Evolutionary conservation across 1,284 basidiomycete genomes (phyloP).

Genomic region (Gymnopus androsaceus): DNA sequence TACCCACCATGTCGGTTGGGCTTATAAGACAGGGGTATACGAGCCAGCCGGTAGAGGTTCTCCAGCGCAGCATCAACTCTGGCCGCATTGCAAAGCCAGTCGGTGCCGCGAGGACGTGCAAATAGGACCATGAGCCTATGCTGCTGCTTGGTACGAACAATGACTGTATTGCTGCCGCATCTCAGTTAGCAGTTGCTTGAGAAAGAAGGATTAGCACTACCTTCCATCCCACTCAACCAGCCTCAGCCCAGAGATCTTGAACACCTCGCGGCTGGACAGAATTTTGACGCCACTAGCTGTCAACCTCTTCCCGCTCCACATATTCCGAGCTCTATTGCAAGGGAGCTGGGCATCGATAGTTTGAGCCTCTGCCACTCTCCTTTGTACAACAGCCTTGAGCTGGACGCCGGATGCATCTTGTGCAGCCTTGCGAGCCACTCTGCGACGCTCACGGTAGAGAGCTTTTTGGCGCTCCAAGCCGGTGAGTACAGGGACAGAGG

Average conservation of each 20-base stretch:
- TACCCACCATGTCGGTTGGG: neutral
- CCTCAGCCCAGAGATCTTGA: neutral
- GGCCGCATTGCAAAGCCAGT: neutral
- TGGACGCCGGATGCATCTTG: neutral
- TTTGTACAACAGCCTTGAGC: neutral
- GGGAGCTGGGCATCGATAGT: neutral
- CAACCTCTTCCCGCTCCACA: neutral
- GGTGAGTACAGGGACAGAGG: neutral
- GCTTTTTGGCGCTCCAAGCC: neutral
- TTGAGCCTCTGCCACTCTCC: neutral
- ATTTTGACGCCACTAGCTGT: neutral
- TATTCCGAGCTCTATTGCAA: neutral
- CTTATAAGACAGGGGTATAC: too few species aligned
- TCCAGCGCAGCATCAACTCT: neutral
- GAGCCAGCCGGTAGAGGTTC: neutral
- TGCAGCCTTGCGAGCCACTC: neutral
- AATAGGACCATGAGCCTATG: neutral
- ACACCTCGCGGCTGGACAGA: neutral
- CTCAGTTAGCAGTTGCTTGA: too few species aligned
- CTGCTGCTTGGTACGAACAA: neutral
- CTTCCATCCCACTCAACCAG: neutral
- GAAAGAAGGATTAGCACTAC: too few species aligned
- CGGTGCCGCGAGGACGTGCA: neutral
- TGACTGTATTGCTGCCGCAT: too few species aligned
- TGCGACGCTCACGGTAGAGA: neutral